Base-by-base conservation (phyloP, 805 yeast genomes). In the Wilhelminamyces savonicus region DNA sequence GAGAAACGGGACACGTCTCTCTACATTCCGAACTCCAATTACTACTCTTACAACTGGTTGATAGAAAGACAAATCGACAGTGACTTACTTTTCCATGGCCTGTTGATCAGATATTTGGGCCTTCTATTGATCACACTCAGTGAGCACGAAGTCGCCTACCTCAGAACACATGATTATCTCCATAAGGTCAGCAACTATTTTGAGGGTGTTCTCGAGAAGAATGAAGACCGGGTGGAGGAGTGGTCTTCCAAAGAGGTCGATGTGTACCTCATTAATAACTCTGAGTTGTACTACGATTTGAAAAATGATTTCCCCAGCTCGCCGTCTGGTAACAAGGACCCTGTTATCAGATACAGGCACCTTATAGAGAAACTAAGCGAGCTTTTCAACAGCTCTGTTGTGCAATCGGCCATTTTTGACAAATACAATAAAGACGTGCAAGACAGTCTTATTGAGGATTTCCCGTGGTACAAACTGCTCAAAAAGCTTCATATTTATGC, bases 401-500 rank as follows among this genome's bases (percentile, higher is more conserved):
- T 30, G 8, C 36, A 26, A 44, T 56, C 82, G 1, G 30, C 34
- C 0, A 34, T 40, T 2, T 79, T 71, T 41, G 88, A 82, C 41
- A 44, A 40, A 3, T 65, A 66, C 36, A 66, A 69, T 13, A 44
- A 46, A 3, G 49, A 61, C 2, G 60, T 84, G 16, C 76, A 74
- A 38, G 54, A 57, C 2, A 64, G 69, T 20, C 71, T 78, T 31
- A 54, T 66, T 1, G 58, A 67, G 24, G 97, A 85, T 43, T 81
- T 72, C 43, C 87, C 96, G 1, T 82, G 95, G 87, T 85, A 79
- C 59, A 63, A 69, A 38, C 57, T 69, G 30, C 69, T 64, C 40
- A 70, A 65, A 39, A 85, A 85, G 52, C 46, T 83, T 21, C 66
- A 59, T 29, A 62, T 77, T 4, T 78, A 76, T 29, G 69, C 80